Base-by-base conservation (phyloP, 208 protist species). In the Crithidia mellificae region DNA sequence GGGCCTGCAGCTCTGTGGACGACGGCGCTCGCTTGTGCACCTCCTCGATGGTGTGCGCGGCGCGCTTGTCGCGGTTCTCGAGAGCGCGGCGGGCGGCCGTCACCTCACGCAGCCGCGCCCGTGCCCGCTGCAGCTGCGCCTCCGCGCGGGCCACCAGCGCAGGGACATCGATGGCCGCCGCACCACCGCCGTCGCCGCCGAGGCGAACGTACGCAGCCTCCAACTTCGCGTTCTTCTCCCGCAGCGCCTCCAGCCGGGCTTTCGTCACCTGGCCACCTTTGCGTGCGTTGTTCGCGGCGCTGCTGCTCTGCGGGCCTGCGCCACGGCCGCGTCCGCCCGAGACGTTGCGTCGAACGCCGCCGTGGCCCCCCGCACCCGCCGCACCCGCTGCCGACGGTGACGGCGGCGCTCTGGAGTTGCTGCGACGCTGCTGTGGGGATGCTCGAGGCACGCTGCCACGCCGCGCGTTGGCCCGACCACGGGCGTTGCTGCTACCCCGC, bases 21-120 rank as follows among this genome's bases (percentile, higher is more conserved):
- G 77, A 39, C 0, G 83, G 73, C 62, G 80, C 78, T 12, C 71
- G 41, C 12, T 81, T 80, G 43, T 83, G 57, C 5, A 84, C 68
- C 59, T 83, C 78, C 41, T 89, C 66, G 49, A 92, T 84, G 11
- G 81, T 80, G 55, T 93, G 82, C 0, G 83, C 82, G 3, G 81
- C 77, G 19, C 83, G 77, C 72, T 90, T 87, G 46, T 92, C 75
- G 25, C 87, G 79, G 34, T 78, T 68, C 30, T 74, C 50, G 20
- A 94, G 68, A 22, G 74, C 74, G 36, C 81, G 76, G 19, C 72
- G 78, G 17, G 54, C 62, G 50, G 73, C 66, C 46, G 71, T 73
- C 46, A 80, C 27, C 61, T 88, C 77, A 14, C 68, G 67, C 22
- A 94, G 74, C 27, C 72, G 68, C 17, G 63, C 58, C 53, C 76